phyloP scores from a whole-genome alignment of 257 asterid genomes.

The Lycium ferocissimum region DNA sequence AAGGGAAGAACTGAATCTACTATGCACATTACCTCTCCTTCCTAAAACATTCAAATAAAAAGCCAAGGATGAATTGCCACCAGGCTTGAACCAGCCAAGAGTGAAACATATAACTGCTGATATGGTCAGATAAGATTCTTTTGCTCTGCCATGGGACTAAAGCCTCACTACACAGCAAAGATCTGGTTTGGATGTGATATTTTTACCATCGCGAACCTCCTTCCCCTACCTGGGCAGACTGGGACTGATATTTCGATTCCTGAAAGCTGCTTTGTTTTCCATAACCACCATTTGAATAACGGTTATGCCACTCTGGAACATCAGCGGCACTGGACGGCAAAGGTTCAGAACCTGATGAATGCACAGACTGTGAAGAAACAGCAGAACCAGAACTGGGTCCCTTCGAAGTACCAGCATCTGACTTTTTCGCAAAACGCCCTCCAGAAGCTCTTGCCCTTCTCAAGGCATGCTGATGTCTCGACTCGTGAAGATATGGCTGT shows the following conservation, averaged over 20 bases:
- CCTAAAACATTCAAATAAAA: constrained; percentile 28
- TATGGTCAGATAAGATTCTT: neutral
- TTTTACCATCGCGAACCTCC: constrained; percentile 44
- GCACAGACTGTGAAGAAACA: constrained; percentile 39
- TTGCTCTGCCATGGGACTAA: constrained; percentile 1
- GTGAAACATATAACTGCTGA: constrained; percentile 5
- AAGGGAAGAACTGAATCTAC: constrained; percentile 18
- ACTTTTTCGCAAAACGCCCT: constrained; percentile 86
- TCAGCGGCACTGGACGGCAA: constrained; percentile 37
- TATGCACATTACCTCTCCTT: neutral
- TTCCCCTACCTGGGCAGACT: constrained; percentile 34
- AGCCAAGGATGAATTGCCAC: constrained; percentile 98
- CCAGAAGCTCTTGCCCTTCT: constrained; percentile 83
- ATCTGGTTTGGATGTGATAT: constrained; percentile 36
- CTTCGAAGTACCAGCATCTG: constrained; percentile 45
- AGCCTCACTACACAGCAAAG: constrained; percentile 38
- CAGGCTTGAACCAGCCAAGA: constrained; percentile 49
- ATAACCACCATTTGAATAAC: constrained; percentile 26
- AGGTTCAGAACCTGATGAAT: constrained; percentile 48
- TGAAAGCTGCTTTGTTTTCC: constrained; percentile 48
- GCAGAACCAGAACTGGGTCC: constrained; percentile 47
- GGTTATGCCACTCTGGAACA: neutral
- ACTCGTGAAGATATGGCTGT: constrained; percentile 94
- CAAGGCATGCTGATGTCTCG: constrained; percentile 91
- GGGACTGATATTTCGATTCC: constrained; percentile 41